Evolutionary conservation across 306 rosid species (phyloP).

Genomic region (Cicer yamashitae): DNA sequence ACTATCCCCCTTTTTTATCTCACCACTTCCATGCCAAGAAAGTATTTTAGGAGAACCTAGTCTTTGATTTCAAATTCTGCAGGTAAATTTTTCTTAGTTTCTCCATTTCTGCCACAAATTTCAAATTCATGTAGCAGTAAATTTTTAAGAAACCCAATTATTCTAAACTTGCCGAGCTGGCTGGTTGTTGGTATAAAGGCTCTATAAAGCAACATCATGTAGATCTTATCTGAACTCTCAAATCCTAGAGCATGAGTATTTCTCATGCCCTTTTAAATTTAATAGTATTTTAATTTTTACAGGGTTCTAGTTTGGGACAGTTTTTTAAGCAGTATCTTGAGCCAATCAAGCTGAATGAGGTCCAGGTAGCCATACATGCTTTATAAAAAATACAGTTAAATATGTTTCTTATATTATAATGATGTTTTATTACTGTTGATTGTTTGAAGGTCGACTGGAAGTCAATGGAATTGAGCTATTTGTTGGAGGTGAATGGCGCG

Average conservation of each 20-base stretch:
- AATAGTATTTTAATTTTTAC: slow-evolving; percentile 43
- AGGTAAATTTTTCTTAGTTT: no score
- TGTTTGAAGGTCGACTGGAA: slow-evolving; percentile 81
- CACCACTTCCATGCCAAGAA: no score
- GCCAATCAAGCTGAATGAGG: slow-evolving; percentile 89
- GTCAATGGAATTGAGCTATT: slow-evolving; percentile 86
- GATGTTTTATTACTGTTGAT: slow-evolving; percentile 43
- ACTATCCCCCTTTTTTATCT: no score
- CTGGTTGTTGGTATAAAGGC: slow-evolving; percentile 8
- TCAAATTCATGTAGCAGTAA: slow-evolving; percentile 15
- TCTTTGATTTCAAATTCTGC: no score
- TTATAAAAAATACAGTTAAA: slow-evolving; percentile 22
- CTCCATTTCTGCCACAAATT: no score
- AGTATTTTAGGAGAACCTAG: no score
- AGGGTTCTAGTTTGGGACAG: slow-evolving; percentile 98
- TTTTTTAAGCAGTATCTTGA: slow-evolving; percentile 87
- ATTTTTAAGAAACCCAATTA: not conserved
- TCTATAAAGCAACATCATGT: slow-evolving; percentile 9
- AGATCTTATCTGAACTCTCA: slow-evolving; percentile 17
- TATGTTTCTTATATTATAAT: slow-evolving; percentile 43
- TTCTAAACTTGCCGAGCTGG: slow-evolving; percentile 31
- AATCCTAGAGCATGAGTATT: slow-evolving; percentile 25
- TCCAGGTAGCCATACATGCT: slow-evolving; percentile 57
- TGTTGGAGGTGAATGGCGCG: slow-evolving; percentile 73
- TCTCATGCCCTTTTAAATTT: slow-evolving; percentile 34